A percentile compares a stretch with the other conserved stretches of the same genome.
phyloP scores from a whole-genome alignment of 2,329 filamentous ascomycete species.

The Onygenales sp. region DNA sequence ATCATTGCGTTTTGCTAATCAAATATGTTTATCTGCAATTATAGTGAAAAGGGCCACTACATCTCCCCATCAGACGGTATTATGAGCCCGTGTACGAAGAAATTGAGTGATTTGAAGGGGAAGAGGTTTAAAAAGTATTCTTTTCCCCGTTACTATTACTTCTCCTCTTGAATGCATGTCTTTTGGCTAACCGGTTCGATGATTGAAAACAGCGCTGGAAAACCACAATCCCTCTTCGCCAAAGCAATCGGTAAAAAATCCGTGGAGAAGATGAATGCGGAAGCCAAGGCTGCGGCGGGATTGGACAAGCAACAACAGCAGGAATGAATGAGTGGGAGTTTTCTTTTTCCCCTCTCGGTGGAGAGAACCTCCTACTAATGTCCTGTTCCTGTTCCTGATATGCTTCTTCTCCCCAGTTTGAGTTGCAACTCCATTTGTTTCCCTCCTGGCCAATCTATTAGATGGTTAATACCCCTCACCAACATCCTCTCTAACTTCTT shows the following conservation, averaged over 20 bases:
- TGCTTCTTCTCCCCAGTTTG: no score
- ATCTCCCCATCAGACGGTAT: conserved; percentile 41
- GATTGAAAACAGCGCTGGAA: conserved; percentile 21
- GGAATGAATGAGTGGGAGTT: neutral
- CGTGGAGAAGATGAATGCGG: conserved; percentile 25
- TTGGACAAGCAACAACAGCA: conserved; percentile 1
- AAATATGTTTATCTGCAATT: neutral
- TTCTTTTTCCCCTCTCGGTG: neutral
- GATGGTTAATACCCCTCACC: neutral
- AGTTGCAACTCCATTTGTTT: no score
- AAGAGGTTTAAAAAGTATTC: conserved; percentile 40
- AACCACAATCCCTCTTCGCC: conserved; percentile 37
- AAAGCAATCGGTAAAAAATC: conserved; percentile 36
- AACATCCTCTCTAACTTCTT: neutral
- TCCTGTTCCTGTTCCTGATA: neutral
- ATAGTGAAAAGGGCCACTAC: conserved; percentile 28
- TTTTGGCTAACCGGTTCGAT: neutral
- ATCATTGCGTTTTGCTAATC: neutral
- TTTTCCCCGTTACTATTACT: neutral
- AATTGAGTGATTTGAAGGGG: conserved; percentile 40
- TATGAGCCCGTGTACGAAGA: conserved; percentile 42
- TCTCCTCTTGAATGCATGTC: neutral
- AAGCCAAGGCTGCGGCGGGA: neutral
- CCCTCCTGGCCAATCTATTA: neutral
- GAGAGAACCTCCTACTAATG: neutral